These are phyloP conservation scores for Cyclospora cayetanensis DNA, from an alignment of 169 alveolate genomes.

Conservation along the genomic window DNA sequence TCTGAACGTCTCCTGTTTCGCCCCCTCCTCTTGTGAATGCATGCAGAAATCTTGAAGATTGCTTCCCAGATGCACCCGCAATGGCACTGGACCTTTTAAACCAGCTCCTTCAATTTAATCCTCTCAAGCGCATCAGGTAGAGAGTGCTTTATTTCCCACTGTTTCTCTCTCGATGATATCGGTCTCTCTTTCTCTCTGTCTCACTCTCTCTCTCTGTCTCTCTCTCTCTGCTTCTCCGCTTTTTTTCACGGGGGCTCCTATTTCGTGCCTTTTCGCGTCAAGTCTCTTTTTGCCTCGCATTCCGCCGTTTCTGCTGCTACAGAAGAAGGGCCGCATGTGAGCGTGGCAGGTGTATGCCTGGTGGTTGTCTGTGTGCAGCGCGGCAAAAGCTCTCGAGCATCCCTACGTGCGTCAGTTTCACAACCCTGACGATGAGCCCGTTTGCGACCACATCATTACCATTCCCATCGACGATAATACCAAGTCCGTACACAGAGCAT, in stretches of 20 bases:
- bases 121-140: slow-evolving; percentile 84
- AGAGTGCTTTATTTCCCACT: no score
- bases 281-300: not conserved
- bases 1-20: not conserved
- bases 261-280: not conserved
- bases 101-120: slow-evolving; percentile 90
- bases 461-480: slow-evolving; percentile 79
- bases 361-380: slow-evolving; percentile 76
- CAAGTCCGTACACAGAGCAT: slow-evolving; percentile 62
- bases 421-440: slow-evolving; percentile 93
- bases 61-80: slow-evolving; percentile 77
- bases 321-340: not conserved
- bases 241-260: not conserved
- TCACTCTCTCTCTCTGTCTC: no score
- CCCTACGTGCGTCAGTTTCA: slow-evolving; percentile 92
- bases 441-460: slow-evolving; percentile 76
- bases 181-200: no score
- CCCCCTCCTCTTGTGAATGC: not conserved
- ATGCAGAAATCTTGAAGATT: slow-evolving; percentile 72
- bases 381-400: slow-evolving; percentile 91
- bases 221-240: not conserved
- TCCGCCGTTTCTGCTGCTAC: not conserved
- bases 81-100: slow-evolving; percentile 92
- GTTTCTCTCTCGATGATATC: no score
- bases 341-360: not conserved